Evolutionary conservation across 805 yeast genomes (phyloP).

Genomic region (Saccharomycopsis lassenensis): DNA sequence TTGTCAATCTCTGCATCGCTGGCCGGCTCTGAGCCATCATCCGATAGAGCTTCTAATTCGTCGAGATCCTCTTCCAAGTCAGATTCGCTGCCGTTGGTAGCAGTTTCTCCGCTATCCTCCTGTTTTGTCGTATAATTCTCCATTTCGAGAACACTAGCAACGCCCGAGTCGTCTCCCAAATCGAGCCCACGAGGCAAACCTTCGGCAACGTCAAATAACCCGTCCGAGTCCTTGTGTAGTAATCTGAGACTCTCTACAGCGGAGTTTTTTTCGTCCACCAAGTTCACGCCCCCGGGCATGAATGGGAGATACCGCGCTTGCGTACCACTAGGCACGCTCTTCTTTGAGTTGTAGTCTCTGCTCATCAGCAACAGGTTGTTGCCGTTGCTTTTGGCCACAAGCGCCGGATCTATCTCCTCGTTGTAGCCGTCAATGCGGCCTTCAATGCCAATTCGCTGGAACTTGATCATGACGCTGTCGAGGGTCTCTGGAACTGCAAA

Average conservation of each 20-base stretch:
- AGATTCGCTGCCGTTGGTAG: conserved; percentile 14
- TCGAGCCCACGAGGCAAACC: conserved; percentile 69
- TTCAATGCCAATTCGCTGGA: conserved; percentile 62
- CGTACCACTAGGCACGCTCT: conserved; percentile 56
- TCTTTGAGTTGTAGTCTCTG: conserved; percentile 52
- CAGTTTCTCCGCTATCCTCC: conserved; percentile 17
- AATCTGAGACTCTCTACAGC: conserved; percentile 28
- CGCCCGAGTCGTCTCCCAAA: conserved; percentile 4
- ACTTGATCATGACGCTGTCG: conserved; percentile 53
- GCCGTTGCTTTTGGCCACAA: conserved; percentile 39
- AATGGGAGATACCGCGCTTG: conserved; percentile 77
- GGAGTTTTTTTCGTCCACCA: conserved; percentile 20
- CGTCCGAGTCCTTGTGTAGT: conserved; percentile 59
- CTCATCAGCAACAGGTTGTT: conserved; percentile 63
- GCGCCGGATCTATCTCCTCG: conserved; percentile 47
- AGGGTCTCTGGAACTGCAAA: conserved; percentile 48
- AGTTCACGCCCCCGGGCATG: conserved; percentile 77
- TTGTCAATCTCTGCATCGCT: conserved; percentile 29
- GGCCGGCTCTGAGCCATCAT: conserved; percentile 25
- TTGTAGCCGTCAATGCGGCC: conserved; percentile 55
- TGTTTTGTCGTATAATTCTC: conserved; percentile 31
- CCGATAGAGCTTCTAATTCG: conserved; percentile 16
- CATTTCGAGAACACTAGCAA: conserved; percentile 10
- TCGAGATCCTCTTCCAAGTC: conserved; percentile 13
- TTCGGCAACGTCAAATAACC: conserved; percentile 73